Percentiles rank a stretch among this genome's conserved stretches.
Evolutionary conservation across 225 moss, liverwort and hornwort species (phyloP).

Genomic region (Neckera pumila): DNA sequence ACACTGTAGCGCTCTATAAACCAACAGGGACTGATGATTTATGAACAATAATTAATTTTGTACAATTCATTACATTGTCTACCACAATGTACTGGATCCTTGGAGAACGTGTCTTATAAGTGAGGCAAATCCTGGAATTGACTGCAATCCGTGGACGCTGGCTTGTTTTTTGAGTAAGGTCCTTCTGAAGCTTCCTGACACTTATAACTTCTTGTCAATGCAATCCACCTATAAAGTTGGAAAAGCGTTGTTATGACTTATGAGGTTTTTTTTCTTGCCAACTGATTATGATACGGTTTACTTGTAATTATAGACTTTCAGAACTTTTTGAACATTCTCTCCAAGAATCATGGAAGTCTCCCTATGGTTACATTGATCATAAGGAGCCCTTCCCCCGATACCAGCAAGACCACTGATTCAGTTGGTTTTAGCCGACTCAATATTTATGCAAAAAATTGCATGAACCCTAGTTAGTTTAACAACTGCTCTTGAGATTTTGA

Average conservation of each 20-base stretch:
- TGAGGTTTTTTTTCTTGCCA: not conserved
- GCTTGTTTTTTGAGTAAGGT: not conserved
- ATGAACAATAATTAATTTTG: not conserved
- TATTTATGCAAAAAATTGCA: not conserved
- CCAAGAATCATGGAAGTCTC: not conserved
- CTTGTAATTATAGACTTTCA: not conserved
- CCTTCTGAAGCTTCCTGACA: not conserved
- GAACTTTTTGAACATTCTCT: not conserved
- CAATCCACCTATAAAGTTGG: not conserved
- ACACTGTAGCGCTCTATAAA: not conserved
- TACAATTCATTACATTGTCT: not conserved
- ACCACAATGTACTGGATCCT: not conserved
- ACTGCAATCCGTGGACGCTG: not conserved
- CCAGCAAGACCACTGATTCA: too few relatives aligned
- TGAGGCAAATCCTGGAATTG: not conserved
- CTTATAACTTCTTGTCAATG: not conserved
- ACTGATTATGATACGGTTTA: not conserved
- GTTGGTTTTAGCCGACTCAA: too few relatives aligned
- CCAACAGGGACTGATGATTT: not conserved
- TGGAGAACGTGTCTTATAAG: not conserved
- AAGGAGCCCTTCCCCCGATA: not conserved
- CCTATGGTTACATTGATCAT: not conserved
- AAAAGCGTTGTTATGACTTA: not conserved
- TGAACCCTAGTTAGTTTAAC: not conserved
- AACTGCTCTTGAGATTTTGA: not conserved